These are phyloP conservation scores for Astraeus odoratus DNA, from an alignment of 768 basidiomycete species.

Conservation along the genomic window DNA sequence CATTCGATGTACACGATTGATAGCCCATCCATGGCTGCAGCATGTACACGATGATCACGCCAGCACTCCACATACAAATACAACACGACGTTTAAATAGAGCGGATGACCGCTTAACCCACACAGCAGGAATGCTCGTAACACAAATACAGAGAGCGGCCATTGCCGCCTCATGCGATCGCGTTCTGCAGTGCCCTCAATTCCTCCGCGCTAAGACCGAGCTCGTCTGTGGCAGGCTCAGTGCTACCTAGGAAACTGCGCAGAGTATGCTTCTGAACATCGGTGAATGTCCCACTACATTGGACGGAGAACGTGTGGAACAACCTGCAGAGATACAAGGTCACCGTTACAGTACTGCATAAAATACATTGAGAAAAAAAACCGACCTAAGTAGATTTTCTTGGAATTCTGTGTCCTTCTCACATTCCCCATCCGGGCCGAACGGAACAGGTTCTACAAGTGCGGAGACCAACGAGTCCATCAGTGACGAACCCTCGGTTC, in stretches of 20 bases:
- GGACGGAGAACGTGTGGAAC: conserved; percentile 44
- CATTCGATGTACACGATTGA: too few species aligned
- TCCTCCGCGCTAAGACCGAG: conserved; percentile 27
- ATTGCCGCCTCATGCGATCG: conserved; percentile 12
- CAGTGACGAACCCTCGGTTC: conserved; percentile 28
- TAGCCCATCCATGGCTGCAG: too few species aligned
- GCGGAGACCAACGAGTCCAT: conserved; percentile 45
- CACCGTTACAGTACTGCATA: neutral
- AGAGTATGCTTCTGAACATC: conserved; percentile 26
- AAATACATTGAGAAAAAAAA: neutral
- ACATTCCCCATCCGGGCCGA: conserved; percentile 61
- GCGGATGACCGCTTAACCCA: too few species aligned
- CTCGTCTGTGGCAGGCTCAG: conserved; percentile 12
- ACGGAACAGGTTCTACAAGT: conserved; percentile 50
- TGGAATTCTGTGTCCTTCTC: conserved; percentile 58
- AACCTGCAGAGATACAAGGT: conserved; percentile 28
- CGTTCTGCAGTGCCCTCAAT: conserved; percentile 14
- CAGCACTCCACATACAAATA: too few species aligned
- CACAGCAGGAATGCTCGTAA: neutral
- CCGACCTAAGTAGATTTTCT: conserved; percentile 55
- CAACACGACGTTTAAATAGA: too few species aligned
- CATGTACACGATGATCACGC: too few species aligned
- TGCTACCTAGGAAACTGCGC: conserved; percentile 18
- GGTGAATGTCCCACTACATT: conserved; percentile 31
- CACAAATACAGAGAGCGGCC: neutral